These are phyloP conservation scores for Fusarium sp. DNA, from an alignment of 2,329 filamentous ascomycete species.

Conservation along the genomic window DNA sequence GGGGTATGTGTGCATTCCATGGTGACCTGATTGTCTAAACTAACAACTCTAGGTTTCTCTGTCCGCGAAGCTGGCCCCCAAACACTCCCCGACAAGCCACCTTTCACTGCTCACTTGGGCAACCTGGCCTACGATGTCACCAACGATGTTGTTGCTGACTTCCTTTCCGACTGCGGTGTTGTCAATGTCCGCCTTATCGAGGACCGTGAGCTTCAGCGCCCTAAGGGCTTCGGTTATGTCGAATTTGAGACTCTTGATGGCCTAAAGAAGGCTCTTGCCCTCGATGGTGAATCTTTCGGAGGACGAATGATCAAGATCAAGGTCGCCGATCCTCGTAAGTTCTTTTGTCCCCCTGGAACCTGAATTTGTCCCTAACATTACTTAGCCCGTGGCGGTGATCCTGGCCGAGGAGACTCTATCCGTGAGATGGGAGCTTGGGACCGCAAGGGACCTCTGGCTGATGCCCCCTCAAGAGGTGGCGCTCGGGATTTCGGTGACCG, in stretches of 20 bases:
- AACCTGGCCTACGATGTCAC: constrained; percentile 97
- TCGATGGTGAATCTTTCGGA: constrained; percentile 86
- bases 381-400: constrained; percentile 84
- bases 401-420: constrained; percentile 68
- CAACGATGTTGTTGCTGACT: constrained; percentile 82
- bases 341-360: neutral
- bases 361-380: constrained; percentile 53
- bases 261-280: constrained; percentile 87
- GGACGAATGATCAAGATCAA: constrained; percentile 92
- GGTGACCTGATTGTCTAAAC: constrained; percentile 11
- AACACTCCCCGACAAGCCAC: constrained; percentile 86
- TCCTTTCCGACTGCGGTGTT: constrained; percentile 87
- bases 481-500: constrained; percentile 71
- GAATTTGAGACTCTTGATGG: constrained; percentile 92
- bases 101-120: constrained; percentile 94
- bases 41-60: constrained; percentile 63
- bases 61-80: constrained; percentile 80
- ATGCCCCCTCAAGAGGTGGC: constrained; percentile 70
- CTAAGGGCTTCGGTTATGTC: constrained; percentile 98
- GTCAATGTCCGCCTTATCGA: constrained; percentile 96
- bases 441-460: constrained; percentile 89
- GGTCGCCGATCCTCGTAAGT: constrained; percentile 96
- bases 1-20: constrained; percentile 54
- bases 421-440: constrained; percentile 93
- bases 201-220: constrained; percentile 92